Conservation (phyloP, 2,329 filamentous ascomycete genomes). For the Verticillium alfalfae region DNA sequence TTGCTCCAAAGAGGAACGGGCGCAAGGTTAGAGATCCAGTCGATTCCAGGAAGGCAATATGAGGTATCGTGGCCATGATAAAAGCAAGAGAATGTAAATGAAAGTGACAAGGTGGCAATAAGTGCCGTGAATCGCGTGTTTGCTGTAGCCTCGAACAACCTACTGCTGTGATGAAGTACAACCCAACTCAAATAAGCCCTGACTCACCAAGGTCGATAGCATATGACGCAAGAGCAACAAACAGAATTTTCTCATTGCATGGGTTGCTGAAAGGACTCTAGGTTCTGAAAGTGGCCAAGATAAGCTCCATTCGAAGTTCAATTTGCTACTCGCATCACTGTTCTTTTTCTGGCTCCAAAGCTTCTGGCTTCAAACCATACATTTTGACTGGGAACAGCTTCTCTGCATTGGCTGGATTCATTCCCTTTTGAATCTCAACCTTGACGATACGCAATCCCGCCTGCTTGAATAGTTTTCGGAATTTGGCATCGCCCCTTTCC, state of each 20-base stretch:
- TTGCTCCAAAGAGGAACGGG: neutral
- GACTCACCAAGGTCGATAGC: too few relatives aligned
- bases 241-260: too few relatives aligned
- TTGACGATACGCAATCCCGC: conserved; percentile 62
- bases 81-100: too few relatives aligned
- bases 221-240: too few relatives aligned
- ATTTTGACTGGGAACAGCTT: conserved; percentile 65
- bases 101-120: too few relatives aligned
- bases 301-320: neutral
- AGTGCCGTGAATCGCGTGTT: too few relatives aligned
- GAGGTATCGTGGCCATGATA: too few relatives aligned
- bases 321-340: neutral
- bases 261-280: too few relatives aligned
- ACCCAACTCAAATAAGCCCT: too few relatives aligned
- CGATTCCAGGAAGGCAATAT: neutral
- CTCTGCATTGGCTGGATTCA: conserved; percentile 41
- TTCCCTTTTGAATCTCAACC: conserved; percentile 66
- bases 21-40: neutral
- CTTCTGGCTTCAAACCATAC: conserved; percentile 58
- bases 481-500: conserved; percentile 62
- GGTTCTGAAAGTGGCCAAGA: too few relatives aligned
- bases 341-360: neutral
- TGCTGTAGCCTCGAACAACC: too few relatives aligned
- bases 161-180: too few relatives aligned
- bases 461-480: conserved; percentile 59